Evolutionary conservation across 345 rosid genomes (phyloP).

Genomic region (Hevea brasiliensis): DNA sequence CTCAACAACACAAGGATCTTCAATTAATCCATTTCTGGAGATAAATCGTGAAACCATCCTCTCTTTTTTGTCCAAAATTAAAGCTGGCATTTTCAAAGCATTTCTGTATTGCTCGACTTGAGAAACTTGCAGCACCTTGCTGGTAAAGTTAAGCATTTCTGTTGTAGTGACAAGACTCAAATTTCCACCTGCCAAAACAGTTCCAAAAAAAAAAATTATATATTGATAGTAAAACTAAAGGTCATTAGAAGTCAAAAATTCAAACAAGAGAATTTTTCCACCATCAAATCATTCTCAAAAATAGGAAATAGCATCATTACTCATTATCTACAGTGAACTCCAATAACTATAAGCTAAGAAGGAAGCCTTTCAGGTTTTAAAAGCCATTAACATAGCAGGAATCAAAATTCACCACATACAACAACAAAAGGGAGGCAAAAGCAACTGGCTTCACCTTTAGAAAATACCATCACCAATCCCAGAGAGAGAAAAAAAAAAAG

Average conservation of each 20-base stretch:
- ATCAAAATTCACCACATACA: background rate
- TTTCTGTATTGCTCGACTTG: conserved; percentile 54
- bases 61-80: conserved; percentile 81
- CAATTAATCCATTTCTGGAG: conserved; percentile 76
- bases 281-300: background rate
- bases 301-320: background rate
- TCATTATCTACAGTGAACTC: background rate
- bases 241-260: background rate
- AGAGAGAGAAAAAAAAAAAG: background rate
- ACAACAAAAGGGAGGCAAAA: background rate
- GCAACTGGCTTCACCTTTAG: background rate
- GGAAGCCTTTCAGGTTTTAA: background rate
- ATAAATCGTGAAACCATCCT: conserved; percentile 59
- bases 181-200: conserved; percentile 52
- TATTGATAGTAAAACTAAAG: background rate
- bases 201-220: background rate
- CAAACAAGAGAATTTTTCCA: background rate
- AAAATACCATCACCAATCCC: background rate
- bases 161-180: conserved; percentile 47
- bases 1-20: conserved; percentile 87
- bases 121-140: conserved; percentile 56
- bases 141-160: conserved; percentile 50
- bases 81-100: conserved; percentile 76
- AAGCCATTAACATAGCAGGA: background rate
- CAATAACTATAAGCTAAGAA: background rate